Conservation (phyloP, 306 rosid species). For the Glycyrrhiza uralensis region DNA sequence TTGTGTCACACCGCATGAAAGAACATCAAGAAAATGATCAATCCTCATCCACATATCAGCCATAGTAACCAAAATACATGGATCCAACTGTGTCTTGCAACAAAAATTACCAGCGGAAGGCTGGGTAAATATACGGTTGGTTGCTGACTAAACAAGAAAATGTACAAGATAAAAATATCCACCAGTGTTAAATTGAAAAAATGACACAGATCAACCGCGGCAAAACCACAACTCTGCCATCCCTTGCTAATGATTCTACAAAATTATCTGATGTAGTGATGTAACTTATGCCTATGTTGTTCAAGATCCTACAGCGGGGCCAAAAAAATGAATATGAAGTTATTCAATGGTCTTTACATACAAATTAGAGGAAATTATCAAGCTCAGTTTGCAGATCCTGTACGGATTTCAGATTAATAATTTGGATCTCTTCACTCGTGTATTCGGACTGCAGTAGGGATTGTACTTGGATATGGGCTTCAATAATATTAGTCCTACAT, state of each 20-base stretch:
- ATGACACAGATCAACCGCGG: slow-evolving; percentile 1
- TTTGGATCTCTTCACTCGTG: slow-evolving; percentile 69
- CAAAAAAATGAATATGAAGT: background rate
- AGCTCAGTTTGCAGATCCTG: slow-evolving; percentile 70
- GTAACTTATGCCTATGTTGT: slow-evolving; percentile 12
- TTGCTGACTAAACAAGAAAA: slow-evolving; percentile 21
- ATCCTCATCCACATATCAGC: background rate
- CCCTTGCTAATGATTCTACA: slow-evolving; percentile 30
- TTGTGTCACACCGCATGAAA: background rate
- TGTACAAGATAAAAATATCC: slow-evolving; percentile 16
- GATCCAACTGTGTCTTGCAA: background rate
- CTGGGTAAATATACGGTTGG: background rate
- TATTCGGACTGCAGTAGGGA: slow-evolving; percentile 72
- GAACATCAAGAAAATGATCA: background rate
- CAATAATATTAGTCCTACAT: slow-evolving; percentile 81
- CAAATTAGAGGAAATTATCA: slow-evolving; percentile 56
- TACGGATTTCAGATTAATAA: slow-evolving; percentile 62
- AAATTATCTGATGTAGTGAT: slow-evolving; percentile 20
- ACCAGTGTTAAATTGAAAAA: background rate
- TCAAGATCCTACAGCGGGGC: slow-evolving; percentile 1
- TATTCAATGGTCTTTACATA: slow-evolving; percentile 22
- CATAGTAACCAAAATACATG: background rate
- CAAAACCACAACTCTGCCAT: slow-evolving; percentile 21
- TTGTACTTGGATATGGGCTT: slow-evolving; percentile 87
- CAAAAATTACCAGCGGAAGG: background rate